A percentile compares a stretch with the other conserved stretches of the same genome.
Conservation (phyloP, 495 filamentous ascomycete genomes). For the Tetracladium setigerum region DNA sequence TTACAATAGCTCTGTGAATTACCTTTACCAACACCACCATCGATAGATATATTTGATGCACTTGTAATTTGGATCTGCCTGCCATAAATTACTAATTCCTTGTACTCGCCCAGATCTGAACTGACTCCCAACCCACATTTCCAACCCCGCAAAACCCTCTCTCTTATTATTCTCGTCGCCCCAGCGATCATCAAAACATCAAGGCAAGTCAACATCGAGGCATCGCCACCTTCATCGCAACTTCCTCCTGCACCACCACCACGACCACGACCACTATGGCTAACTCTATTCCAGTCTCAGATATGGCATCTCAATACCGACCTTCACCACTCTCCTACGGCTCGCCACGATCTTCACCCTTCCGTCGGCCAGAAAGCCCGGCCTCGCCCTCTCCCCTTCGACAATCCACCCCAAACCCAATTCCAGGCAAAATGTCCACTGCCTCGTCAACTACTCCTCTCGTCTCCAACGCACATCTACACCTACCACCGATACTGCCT, state of each 20-base stretch:
- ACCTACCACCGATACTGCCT: slow-evolving; percentile 17
- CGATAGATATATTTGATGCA: too few relatives aligned
- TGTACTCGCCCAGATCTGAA: too few relatives aligned
- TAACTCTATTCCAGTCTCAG: slow-evolving; percentile 27
- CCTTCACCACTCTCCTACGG: slow-evolving; percentile 64
- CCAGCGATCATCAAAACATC: slow-evolving; percentile 18
- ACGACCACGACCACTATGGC: neutral
- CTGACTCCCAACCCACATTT: neutral
- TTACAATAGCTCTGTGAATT: too few relatives aligned
- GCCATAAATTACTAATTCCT: too few relatives aligned
- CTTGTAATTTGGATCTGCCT: too few relatives aligned
- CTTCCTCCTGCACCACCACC: too few relatives aligned
- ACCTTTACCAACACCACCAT: too few relatives aligned
- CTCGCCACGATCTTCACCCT: slow-evolving; percentile 65
- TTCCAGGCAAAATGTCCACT: slow-evolving; percentile 32
- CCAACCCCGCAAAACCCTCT: too few relatives aligned
- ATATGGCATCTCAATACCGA: slow-evolving; percentile 50
- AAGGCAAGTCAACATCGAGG: slow-evolving; percentile 7
- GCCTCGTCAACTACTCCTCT: slow-evolving; percentile 25
- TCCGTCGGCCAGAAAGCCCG: slow-evolving; percentile 53
- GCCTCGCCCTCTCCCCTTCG: slow-evolving; percentile 36
- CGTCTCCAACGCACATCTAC: slow-evolving; percentile 29
- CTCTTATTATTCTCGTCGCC: slow-evolving; percentile 20
- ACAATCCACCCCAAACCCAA: slow-evolving; percentile 37
- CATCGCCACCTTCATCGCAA: slow-evolving; percentile 5